Evolutionary conservation across 148 eudicot species (phyloP).

Genomic region (Rhododendron molle): DNA sequence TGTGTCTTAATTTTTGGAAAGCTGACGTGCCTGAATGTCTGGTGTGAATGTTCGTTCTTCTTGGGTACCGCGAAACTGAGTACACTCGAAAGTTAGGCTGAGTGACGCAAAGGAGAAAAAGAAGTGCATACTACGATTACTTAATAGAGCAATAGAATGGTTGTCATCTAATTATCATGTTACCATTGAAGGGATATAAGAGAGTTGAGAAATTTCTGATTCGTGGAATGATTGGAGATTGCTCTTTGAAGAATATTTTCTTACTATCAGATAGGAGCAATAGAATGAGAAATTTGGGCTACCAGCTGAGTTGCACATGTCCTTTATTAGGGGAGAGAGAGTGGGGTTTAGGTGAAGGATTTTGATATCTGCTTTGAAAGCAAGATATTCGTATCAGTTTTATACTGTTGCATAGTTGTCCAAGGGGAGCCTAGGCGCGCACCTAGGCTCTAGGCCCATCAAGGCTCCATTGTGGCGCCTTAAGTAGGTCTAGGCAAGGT

Average conservation of each 20-base stretch:
- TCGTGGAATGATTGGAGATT: background rate
- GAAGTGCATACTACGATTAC: background rate
- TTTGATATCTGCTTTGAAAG: background rate
- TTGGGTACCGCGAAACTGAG: background rate
- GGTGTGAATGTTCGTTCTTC: background rate
- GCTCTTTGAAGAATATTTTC: background rate
- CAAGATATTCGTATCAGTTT: background rate
- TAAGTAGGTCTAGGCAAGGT: background rate
- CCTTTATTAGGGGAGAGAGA: background rate
- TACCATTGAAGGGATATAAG: background rate
- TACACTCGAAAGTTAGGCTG: background rate
- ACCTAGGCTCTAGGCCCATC: background rate
- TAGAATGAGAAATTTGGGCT: background rate
- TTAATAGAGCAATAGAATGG: background rate
- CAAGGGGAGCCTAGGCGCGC: background rate
- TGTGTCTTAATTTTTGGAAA: background rate
- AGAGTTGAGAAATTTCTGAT: background rate
- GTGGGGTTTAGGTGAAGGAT: background rate
- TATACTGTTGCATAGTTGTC: background rate
- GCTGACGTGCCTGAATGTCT: background rate
- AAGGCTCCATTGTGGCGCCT: background rate
- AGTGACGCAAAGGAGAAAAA: background rate
- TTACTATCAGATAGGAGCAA: background rate
- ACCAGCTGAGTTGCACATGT: background rate
- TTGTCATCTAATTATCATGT: background rate